Evolutionary conservation across 805 yeast species (phyloP).

Genomic region (Grigorovia jiainica): DNA sequence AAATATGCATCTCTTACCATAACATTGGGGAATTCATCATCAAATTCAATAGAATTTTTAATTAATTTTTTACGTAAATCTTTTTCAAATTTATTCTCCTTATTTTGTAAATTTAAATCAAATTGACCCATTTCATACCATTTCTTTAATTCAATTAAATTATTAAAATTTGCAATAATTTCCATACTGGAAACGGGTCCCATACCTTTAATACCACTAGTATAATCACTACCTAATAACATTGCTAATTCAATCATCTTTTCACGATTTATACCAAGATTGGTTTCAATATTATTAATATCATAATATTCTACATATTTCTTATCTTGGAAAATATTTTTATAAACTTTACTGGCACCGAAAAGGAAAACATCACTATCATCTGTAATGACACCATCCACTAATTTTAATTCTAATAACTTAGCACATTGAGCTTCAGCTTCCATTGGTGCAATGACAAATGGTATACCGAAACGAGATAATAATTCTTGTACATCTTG

Average conservation of each 20-base stretch:
- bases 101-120: slow-evolving; percentile 31
- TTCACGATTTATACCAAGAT: slow-evolving; percentile 54
- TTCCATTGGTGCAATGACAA: slow-evolving; percentile 93
- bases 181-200: slow-evolving; percentile 94
- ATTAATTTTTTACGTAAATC: slow-evolving; percentile 47
- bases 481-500: slow-evolving; percentile 83
- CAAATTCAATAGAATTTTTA: slow-evolving; percentile 47
- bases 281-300: slow-evolving; percentile 44
- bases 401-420: slow-evolving; percentile 53
- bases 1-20: slow-evolving; percentile 65
- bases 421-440: slow-evolving; percentile 98
- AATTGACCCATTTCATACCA: slow-evolving; percentile 38
- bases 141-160: slow-evolving; percentile 29
- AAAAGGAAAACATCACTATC: slow-evolving; percentile 94
- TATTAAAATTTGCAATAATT: slow-evolving; percentile 72
- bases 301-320: slow-evolving; percentile 83
- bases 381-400: slow-evolving; percentile 93
- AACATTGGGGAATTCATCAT: slow-evolving; percentile 59
- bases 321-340: slow-evolving; percentile 90
- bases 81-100: slow-evolving; percentile 42
- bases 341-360: slow-evolving; percentile 77
- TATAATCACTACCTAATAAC: slow-evolving; percentile 88
- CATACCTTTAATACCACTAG: slow-evolving; percentile 83
- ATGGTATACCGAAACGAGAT: slow-evolving; percentile 87
- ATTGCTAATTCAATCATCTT: slow-evolving; percentile 74